A percentile compares a stretch with the other conserved stretches of the same genome.
Conservation (phyloP, 495 filamentous ascomycete genomes). For the Podospora pseudocomata region DNA sequence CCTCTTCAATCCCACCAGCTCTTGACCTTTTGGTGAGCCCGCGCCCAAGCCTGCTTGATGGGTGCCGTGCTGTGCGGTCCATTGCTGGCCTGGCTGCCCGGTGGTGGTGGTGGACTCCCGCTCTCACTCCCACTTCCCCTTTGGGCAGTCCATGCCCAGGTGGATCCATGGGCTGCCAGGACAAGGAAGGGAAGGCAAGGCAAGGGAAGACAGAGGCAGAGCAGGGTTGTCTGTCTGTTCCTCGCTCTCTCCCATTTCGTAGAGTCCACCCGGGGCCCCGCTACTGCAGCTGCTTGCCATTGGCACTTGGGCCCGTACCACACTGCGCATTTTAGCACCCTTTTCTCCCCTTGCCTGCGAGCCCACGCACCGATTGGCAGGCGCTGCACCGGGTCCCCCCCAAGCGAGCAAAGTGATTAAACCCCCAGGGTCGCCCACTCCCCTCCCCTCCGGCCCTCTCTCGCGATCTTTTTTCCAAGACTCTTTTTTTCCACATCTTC, state of each 20-base stretch:
- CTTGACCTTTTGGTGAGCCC: too few relatives aligned
- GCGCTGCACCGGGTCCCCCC: conserved; percentile 20
- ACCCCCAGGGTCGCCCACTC: conserved; percentile 34
- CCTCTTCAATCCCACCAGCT: not conserved
- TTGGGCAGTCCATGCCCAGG: not conserved
- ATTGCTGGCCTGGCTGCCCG: not conserved
- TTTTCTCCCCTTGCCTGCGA: conserved; percentile 18
- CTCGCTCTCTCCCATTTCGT: conserved; percentile 13
- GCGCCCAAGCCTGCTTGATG: too few relatives aligned
- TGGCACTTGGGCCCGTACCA: conserved; percentile 24
- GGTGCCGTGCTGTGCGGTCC: not conserved
- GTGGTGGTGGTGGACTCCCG: not conserved
- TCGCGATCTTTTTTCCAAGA: conserved; percentile 36
- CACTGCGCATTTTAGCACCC: conserved; percentile 22
- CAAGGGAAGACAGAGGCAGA: too few relatives aligned
- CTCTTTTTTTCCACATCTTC: conserved; percentile 24
- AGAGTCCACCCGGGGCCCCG: conserved; percentile 19
- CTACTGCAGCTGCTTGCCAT: conserved; percentile 27
- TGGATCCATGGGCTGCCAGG: not conserved
- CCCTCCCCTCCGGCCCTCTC: conserved; percentile 27
- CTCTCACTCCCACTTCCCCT: not conserved
- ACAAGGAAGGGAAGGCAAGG: too few relatives aligned
- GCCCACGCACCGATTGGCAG: conserved; percentile 15
- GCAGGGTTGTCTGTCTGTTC: too few relatives aligned
- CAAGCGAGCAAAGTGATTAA: conserved; percentile 35